Base-by-base conservation (phyloP, 208 protist genomes). In the Crithidia sp. region DNA sequence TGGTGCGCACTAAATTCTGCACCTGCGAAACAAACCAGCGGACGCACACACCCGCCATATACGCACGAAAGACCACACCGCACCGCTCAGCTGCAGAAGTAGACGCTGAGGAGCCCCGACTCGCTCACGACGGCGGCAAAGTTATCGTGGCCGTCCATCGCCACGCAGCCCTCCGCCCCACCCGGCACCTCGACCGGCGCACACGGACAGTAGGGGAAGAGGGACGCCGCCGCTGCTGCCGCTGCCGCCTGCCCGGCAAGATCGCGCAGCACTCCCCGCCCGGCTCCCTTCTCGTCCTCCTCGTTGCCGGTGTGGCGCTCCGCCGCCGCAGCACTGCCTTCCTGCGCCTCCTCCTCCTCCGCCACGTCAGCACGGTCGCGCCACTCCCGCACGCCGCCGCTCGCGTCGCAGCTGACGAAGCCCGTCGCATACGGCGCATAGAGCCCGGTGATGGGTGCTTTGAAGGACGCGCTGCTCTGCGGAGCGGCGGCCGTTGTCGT, bases 401-500 rank as follows among this genome's bases (percentile, higher is more conserved):
- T 81, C 12, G 84, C 76, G 56, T 83, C 83, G 54, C 84, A 90
- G n/a, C 82, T 84, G 28, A 92, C 57, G 37, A 92, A 72, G 49
- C 69, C 81, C 3, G 83, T 86, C 41, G 81, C 76, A 62, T 90
- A 81, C 45, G 87, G 87, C 70, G 86, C 86, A 74, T 89, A 78
- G 45, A 92, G 47, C 40, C 87, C 87, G 13, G 84, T 79, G 77
- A 83, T 60, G 57, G 82, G 50, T 36, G 73, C 71, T 17, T 77
- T 76, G 6, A 79, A 56, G 16, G 62, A 62, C 53, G 56, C 71
- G 67, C 82, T 82, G 72, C 80, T 74, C 16, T 37, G 72, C 63
- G 49, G 66, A 4, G 61, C 84, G 4, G 52, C 59, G n/a, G 60
- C 49, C 3, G 70, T 71, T 54, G 62, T 49, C 16, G 61, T 52